A percentile compares a stretch with the other conserved stretches of the same genome.
Conservation (phyloP, 2,329 filamentous ascomycete species). For the Pleurostoma richardsiae region DNA sequence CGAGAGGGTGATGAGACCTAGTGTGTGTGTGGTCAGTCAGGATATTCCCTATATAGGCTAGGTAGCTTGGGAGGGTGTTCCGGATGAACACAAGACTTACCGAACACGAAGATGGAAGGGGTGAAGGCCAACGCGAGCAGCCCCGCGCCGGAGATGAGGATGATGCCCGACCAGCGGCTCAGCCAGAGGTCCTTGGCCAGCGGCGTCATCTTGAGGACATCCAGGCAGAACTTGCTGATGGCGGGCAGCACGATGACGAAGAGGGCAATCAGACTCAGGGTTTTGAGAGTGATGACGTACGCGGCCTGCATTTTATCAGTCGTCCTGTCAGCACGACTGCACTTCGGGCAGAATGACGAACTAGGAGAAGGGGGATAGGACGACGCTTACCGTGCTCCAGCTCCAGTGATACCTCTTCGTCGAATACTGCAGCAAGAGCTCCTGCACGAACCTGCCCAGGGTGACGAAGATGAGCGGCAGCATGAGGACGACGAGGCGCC, state of each 20-base stretch:
- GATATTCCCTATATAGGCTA: too few species aligned
- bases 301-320: constrained; percentile 24
- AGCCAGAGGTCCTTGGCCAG: constrained; percentile 35
- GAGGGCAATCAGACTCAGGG: constrained; percentile 27
- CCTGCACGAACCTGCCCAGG: constrained; percentile 23
- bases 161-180: constrained; percentile 23
- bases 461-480: constrained; percentile 26
- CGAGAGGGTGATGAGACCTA: constrained; percentile 37
- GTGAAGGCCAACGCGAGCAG: constrained; percentile 29
- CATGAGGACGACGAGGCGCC: constrained; percentile 30
- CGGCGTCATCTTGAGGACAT: constrained; percentile 20
- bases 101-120: constrained; percentile 24
- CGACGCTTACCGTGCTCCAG: constrained; percentile 31
- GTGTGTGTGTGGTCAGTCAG: constrained; percentile 1
- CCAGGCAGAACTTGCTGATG: constrained; percentile 23
- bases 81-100: background rate
- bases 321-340: background rate
- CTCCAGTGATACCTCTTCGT: constrained; percentile 44
- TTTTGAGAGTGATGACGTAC: constrained; percentile 32
- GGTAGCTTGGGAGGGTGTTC: background rate
- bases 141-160: constrained; percentile 26
- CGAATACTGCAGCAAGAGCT: constrained; percentile 46
- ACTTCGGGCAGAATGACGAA: too few species aligned
- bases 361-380: background rate
- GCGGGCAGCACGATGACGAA: constrained; percentile 32